phyloP scores from a whole-genome alignment of 345 rosid genomes.

The Arabidopsis arenosa region DNA sequence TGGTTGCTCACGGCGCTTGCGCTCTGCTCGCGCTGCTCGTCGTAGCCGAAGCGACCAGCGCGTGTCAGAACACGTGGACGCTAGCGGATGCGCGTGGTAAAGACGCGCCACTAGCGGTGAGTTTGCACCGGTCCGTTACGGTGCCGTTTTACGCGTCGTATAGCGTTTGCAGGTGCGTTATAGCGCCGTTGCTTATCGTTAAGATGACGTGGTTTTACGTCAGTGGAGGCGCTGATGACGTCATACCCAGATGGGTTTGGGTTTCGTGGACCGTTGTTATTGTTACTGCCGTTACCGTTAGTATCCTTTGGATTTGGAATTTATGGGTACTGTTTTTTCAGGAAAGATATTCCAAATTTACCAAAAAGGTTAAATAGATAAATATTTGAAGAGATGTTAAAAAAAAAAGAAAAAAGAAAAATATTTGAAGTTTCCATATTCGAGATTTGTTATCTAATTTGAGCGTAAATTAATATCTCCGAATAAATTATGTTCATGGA shows the following conservation, averaged over 20 bases:
- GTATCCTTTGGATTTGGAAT: conserved; percentile 77
- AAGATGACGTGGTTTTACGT: conserved; percentile 62
- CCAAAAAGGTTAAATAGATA: conserved; percentile 34
- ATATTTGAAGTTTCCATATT: background rate
- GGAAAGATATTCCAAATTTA: conserved; percentile 49
- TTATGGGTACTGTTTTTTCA: conserved; percentile 66
- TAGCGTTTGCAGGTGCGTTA: conserved; percentile 62
- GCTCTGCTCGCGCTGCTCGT: conserved; percentile 64
- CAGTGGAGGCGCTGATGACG: conserved; percentile 57
- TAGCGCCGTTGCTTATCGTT: conserved; percentile 66
- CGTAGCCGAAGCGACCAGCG: conserved; percentile 87
- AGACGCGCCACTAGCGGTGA: conserved; percentile 55
- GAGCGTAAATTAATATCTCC: background rate
- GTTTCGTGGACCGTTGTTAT: conserved; percentile 82
- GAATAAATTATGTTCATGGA: conserved; percentile 1
- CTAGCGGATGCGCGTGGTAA: conserved; percentile 57
- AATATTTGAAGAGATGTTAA: background rate
- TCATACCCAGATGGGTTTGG: conserved; percentile 87
- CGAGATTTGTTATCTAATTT: conserved; percentile 12
- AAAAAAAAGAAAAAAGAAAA: too few relatives aligned
- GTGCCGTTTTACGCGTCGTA: conserved; percentile 74
- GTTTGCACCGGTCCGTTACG: conserved; percentile 55
- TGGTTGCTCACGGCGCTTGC: conserved; percentile 73
- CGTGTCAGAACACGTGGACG: conserved; percentile 88
- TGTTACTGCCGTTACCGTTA: conserved; percentile 60